Evolutionary conservation across 306 rosid species (phyloP).

Genomic region (Comarum palustre): DNA sequence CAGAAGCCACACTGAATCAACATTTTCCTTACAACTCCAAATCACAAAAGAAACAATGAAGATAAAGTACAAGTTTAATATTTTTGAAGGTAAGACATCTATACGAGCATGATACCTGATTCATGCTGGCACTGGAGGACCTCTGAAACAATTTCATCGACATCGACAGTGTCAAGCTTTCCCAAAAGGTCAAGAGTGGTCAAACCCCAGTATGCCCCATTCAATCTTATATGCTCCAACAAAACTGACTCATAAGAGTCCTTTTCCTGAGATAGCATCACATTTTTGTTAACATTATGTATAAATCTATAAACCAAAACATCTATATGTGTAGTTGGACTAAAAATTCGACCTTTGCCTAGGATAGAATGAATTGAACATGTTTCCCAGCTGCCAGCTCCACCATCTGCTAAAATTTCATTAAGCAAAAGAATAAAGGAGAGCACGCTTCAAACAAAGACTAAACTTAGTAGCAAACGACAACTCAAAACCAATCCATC

Average conservation of each 20-base stretch:
- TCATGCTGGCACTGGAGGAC: slow-evolving; percentile 70
- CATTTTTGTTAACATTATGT: neutral
- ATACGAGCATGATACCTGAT: slow-evolving; percentile 45
- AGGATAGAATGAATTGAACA: slow-evolving; percentile 57
- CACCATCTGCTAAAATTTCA: slow-evolving; percentile 47
- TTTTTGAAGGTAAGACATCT: neutral
- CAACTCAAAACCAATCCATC: too few relatives aligned
- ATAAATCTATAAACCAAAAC: neutral
- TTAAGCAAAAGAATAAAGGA: neutral
- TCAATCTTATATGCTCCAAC: slow-evolving; percentile 89
- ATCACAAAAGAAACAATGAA: neutral
- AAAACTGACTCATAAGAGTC: slow-evolving; percentile 71
- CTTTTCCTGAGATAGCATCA: slow-evolving; percentile 50
- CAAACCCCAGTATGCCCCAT: slow-evolving; percentile 91
- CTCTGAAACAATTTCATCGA: slow-evolving; percentile 71
- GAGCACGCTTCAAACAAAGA: too few relatives aligned
- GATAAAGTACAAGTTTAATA: neutral
- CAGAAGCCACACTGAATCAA: slow-evolving; percentile 9
- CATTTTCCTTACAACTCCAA: neutral
- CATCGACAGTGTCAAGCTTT: slow-evolving; percentile 62
- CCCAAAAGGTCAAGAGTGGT: slow-evolving; percentile 70
- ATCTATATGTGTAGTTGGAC: neutral
- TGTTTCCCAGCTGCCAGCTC: slow-evolving; percentile 68
- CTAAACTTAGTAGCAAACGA: too few relatives aligned
- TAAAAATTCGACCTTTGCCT: slow-evolving; percentile 57